Evolutionary conservation across 2,329 filamentous ascomycete species (phyloP), one percentile per base, ranked within the genome.

Genomic region (Talaromyces pinophilus): DNA sequence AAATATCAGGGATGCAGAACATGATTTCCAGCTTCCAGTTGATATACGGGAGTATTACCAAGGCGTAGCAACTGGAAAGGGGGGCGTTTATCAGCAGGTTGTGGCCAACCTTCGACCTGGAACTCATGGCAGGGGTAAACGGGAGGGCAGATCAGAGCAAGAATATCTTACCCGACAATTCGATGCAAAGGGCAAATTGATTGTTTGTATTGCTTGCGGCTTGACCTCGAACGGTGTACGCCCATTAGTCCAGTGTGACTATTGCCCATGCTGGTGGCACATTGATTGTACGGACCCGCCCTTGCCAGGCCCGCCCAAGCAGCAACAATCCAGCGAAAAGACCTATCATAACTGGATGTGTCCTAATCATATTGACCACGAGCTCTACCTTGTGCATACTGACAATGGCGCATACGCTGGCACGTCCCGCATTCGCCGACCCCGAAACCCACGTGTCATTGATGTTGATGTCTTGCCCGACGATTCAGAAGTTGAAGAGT

Each of bases 271-370:
- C 40, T 86, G 89, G 74, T 99, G 93, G 91, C 95, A 99, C 80
- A 83, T 97, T 62, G 94, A 98, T 78, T 99, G 95, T 79, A 82
- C 96, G 17, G 89, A 96, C 74, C 92, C 92, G 33, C 93, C 94
- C 40, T 81, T 93, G 74, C 88, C 93, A 40, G 88, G 91, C 64
- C 91, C 92, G 46, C 93, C 93, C 11, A 85, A 88, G 63, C 80
- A 82, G 67, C 77, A 75, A 54, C 69, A 69, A 65, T 76, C 70
- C 75, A 84, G 72, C 61, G 82, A 82, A 70, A 82, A 82, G 61
- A 83, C 90, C 62, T 88, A 89, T 57, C 82, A 83, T 73, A 90
- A 88, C 64, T 99, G 93, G 92, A 90, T 88, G 78, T 99, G 95
- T 75, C 94, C 94, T 60, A 88, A 91, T 69, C 95, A 99, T 76